A percentile compares a stretch with the other conserved stretches of the same genome.
Evolutionary conservation across 2,329 filamentous ascomycete species (phyloP).

Genomic region (Penicillium sp.): DNA sequence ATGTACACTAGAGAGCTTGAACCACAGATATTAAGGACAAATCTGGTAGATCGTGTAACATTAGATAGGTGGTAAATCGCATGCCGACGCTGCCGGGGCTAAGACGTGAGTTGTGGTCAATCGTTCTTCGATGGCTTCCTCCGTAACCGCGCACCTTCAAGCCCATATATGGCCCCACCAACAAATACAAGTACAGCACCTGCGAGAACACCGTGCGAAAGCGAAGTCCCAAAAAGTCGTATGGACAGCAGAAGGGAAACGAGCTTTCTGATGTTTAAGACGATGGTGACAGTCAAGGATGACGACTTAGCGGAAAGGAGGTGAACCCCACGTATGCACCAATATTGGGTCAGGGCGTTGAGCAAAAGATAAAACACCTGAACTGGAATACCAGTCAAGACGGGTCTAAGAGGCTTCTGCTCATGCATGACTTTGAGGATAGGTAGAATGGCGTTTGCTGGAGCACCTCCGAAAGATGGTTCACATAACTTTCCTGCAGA

Average conservation of each 20-base stretch:
- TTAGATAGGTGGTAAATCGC: neutral
- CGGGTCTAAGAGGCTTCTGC: conserved; percentile 21
- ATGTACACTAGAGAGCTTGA: neutral
- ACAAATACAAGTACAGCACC: conserved; percentile 88
- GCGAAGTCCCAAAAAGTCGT: conserved; percentile 86
- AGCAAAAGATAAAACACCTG: conserved; percentile 47
- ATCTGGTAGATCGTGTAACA: neutral
- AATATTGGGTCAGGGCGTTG: conserved; percentile 82
- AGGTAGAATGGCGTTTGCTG: neutral
- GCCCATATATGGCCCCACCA: conserved; percentile 87
- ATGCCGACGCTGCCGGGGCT: neutral
- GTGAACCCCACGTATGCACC: conserved; percentile 95
- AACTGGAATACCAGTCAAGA: conserved; percentile 37
- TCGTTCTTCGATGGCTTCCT: conserved; percentile 29
- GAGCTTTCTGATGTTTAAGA: conserved; percentile 92
- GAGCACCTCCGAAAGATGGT: neutral
- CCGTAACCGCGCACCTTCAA: conserved; percentile 60
- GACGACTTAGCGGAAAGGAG: conserved; percentile 87
- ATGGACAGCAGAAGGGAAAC: conserved; percentile 90
- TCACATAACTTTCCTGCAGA: neutral
- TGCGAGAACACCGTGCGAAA: conserved; percentile 75
- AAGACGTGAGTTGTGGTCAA: conserved; percentile 6
- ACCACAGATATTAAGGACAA: neutral
- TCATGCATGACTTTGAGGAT: conserved; percentile 5
- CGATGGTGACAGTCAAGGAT: conserved; percentile 93